Evolutionary conservation across 371 early-diverging fungal species (phyloP).

Genomic region (Blakeslea trispora): DNA sequence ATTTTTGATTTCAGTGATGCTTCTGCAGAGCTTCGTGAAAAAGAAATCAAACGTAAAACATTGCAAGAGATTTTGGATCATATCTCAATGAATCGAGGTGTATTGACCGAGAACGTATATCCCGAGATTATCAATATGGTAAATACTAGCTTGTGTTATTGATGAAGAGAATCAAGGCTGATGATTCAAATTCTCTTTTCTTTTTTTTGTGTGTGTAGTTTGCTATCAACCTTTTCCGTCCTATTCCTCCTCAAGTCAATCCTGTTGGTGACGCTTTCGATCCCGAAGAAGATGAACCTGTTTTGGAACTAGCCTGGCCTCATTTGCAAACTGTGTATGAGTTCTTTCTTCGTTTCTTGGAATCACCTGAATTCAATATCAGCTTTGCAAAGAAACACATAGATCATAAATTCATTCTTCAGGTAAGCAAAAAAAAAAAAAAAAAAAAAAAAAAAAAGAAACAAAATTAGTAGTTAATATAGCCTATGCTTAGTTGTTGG

Average conservation of each 20-base stretch:
- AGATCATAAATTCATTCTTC: conserved; percentile 87
- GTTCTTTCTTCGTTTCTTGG: conserved; percentile 92
- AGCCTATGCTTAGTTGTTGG: conserved; percentile 65
- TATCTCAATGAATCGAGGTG: conserved; percentile 80
- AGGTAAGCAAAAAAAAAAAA: conserved; percentile 50
- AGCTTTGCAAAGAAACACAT: conserved; percentile 92
- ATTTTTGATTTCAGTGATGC: conserved; percentile 93
- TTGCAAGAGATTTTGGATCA: conserved; percentile 90
- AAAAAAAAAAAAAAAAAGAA: too few relatives aligned
- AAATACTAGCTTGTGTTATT: conserved; percentile 4
- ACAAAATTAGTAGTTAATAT: not conserved
- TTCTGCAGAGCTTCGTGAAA: conserved; percentile 82
- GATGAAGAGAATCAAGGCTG: not conserved
- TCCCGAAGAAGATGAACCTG: conserved; percentile 97
- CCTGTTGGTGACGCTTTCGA: conserved; percentile 95
- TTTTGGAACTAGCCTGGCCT: conserved; percentile 93
- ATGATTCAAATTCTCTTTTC: too few relatives aligned
- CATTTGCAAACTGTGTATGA: conserved; percentile 95
- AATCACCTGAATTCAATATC: conserved; percentile 93
- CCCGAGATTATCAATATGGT: conserved; percentile 92
- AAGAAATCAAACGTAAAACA: conserved; percentile 91
- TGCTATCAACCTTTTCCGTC: conserved; percentile 87
- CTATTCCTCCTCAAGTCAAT: conserved; percentile 92
- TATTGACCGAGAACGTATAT: conserved; percentile 84
- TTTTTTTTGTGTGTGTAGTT: conserved; percentile 68